Evolutionary conservation across 1,284 basidiomycete genomes (phyloP).

Genomic region (Xanthoconium separans): DNA sequence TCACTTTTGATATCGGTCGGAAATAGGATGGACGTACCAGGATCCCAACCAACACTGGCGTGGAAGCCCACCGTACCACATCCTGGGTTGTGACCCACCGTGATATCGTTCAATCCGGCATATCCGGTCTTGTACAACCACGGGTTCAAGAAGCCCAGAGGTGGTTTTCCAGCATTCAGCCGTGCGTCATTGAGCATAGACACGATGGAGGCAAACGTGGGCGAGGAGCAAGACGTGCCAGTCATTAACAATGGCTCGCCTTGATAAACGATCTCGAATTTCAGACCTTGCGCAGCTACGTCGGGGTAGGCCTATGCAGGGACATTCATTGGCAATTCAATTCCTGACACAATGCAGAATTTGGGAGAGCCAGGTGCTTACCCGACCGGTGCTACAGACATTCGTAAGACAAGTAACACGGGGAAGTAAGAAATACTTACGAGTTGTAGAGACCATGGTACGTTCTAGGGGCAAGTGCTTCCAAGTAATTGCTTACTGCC

Average conservation of each 20-base stretch:
- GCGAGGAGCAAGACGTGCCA: constrained; percentile 50
- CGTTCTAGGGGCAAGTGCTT: constrained; percentile 41
- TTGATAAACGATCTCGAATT: constrained; percentile 11
- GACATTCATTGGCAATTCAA: too few species aligned
- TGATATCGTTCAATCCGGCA: constrained; percentile 49
- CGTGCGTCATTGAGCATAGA: constrained; percentile 63
- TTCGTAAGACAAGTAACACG: neutral
- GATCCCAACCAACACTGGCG: constrained; percentile 48
- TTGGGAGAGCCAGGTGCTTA: constrained; percentile 18
- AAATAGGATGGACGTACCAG: constrained; percentile 21
- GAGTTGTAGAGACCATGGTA: constrained; percentile 61
- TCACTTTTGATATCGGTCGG: too few species aligned
- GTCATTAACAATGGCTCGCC: neutral
- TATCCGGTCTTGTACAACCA: constrained; percentile 46
- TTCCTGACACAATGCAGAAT: too few species aligned
- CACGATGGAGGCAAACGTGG: constrained; percentile 37
- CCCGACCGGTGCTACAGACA: constrained; percentile 33
- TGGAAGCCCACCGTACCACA: constrained; percentile 55
- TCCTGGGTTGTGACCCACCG: constrained; percentile 52
- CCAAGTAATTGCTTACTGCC: constrained; percentile 37
- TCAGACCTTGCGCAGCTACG: constrained; percentile 51
- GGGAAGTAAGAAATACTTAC: constrained; percentile 32
- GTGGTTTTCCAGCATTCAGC: constrained; percentile 38
- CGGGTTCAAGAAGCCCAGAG: constrained; percentile 63
- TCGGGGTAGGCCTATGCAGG: constrained; percentile 52